A percentile compares a stretch with the other conserved stretches of the same genome.
Evolutionary conservation across 1,284 basidiomycete genomes (phyloP).

Genomic region (Wallemia ichthyophaga): DNA sequence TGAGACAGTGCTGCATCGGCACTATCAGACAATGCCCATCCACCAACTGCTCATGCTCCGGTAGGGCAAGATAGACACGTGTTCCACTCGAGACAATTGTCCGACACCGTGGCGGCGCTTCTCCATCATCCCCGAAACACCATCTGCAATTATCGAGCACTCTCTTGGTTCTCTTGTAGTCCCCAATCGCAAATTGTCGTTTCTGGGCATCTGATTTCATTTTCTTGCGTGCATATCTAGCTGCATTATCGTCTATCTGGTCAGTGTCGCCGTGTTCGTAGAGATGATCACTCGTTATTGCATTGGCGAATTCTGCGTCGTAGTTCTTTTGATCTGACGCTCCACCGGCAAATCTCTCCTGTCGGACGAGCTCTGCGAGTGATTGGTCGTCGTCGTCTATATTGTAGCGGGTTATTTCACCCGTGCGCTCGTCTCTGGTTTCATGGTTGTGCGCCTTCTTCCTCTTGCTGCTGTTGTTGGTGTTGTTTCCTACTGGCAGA

Average conservation of each 20-base stretch:
- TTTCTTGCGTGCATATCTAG: constrained; percentile 63
- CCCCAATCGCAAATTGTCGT: constrained; percentile 81
- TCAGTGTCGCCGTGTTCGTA: constrained; percentile 3
- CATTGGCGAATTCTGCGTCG: constrained; percentile 51
- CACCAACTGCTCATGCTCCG: constrained; percentile 52
- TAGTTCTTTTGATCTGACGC: constrained; percentile 65
- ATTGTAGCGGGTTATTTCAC: constrained; percentile 50
- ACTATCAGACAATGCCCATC: constrained; percentile 79
- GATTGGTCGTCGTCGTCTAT: constrained; percentile 64
- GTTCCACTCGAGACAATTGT: constrained; percentile 72
- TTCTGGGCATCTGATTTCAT: constrained; percentile 91
- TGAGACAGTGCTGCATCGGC: constrained; percentile 75
- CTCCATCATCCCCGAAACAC: constrained; percentile 65
- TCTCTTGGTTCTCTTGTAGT: constrained; percentile 80
- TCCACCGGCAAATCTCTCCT: constrained; percentile 70
- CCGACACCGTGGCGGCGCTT: constrained; percentile 33
- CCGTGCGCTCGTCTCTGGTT: constrained; percentile 59
- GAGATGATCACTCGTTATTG: not conserved
- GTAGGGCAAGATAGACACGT: constrained; percentile 60
- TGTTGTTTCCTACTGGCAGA: constrained; percentile 29
- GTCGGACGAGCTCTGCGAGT: constrained; percentile 66
- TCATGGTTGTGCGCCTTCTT: constrained; percentile 52
- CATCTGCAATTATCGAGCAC: constrained; percentile 58
- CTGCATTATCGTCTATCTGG: constrained; percentile 71
- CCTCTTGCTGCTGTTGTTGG: constrained; percentile 11